Percentiles rank a stretch among this genome's conserved stretches.
Conservation (phyloP, 495 filamentous ascomycete species). For the Evernia prunastri region DNA sequence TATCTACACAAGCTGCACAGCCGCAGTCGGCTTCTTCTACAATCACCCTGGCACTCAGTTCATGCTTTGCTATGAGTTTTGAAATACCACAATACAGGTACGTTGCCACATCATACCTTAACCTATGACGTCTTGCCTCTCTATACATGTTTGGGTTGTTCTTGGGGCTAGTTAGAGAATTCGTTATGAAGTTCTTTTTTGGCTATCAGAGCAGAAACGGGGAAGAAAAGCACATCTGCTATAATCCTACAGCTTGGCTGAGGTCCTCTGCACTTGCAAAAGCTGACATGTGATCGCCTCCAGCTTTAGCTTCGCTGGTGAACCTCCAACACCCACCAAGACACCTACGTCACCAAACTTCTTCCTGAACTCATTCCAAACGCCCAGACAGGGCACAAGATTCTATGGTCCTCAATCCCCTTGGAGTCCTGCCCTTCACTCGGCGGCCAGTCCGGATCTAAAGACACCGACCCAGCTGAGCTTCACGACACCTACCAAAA, state of each 20-base stretch:
- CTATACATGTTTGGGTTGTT: too few species aligned
- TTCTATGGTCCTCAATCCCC: conserved; percentile 47
- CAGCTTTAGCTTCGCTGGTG: conserved; percentile 73
- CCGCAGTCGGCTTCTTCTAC: not conserved
- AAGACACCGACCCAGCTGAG: conserved; percentile 44
- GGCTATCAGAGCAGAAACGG: not conserved
- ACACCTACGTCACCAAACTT: conserved; percentile 62
- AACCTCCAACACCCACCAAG: conserved; percentile 70
- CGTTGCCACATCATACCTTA: conserved; percentile 25
- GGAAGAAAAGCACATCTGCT: not conserved
- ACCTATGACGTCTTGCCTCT: not conserved
- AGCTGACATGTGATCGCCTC: conserved; percentile 13
- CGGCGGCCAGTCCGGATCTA: conserved; percentile 49
- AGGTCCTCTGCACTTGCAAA: not conserved
- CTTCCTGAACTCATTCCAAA: conserved; percentile 58
- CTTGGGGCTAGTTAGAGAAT: not conserved
- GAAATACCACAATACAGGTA: conserved; percentile 69
- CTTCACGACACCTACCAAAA: conserved; percentile 28
- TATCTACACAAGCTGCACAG: not conserved
- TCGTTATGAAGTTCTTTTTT: not conserved
- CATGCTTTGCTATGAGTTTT: conserved; percentile 55
- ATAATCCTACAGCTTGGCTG: conserved; percentile 13
- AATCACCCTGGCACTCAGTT: not conserved
- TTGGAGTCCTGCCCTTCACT: conserved; percentile 48
- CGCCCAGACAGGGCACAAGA: conserved; percentile 55